Conservation (phyloP, 225 moss, liverwort and hornwort species). For the Lunularia cruciata region DNA sequence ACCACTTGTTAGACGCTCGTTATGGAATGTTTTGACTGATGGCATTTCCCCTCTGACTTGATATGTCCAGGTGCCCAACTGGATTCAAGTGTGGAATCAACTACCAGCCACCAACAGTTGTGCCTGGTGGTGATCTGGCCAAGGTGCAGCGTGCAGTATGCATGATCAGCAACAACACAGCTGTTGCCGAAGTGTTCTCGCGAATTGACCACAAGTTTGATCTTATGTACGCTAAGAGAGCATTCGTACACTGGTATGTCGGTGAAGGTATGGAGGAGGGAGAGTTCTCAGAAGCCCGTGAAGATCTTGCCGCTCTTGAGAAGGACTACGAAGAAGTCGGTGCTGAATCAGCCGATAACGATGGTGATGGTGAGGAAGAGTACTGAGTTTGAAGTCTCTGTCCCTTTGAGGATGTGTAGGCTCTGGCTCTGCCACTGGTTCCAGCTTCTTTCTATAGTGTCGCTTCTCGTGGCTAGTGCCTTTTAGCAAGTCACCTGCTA, state of each 20-base stretch:
- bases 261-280: slow-evolving; percentile 43
- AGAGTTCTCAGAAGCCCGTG: slow-evolving; percentile 39
- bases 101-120: slow-evolving; percentile 38
- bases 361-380: slow-evolving; percentile 25
- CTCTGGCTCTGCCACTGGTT: background rate
- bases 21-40: no score
- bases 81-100: slow-evolving; percentile 42
- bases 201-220: slow-evolving; percentile 42
- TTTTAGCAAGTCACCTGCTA: slow-evolving; percentile 5
- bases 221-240: slow-evolving; percentile 34
- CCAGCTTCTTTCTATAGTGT: slow-evolving; percentile 2
- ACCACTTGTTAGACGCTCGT: no score
- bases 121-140: slow-evolving; percentile 38
- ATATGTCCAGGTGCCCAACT: slow-evolving; percentile 24
- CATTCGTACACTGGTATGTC: slow-evolving; percentile 39
- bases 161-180: slow-evolving; percentile 37
- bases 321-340: slow-evolving; percentile 38
- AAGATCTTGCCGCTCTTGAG: slow-evolving; percentile 35
- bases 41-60: background rate
- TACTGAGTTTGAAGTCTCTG: slow-evolving; percentile 2
- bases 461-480: slow-evolving; percentile 14
- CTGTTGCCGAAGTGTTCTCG: slow-evolving; percentile 34
- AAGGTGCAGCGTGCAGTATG: slow-evolving; percentile 40
- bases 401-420: background rate
- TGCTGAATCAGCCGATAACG: slow-evolving; percentile 20